Conservation (phyloP, 805 yeast genomes). For the Pichia nakasei region DNA sequence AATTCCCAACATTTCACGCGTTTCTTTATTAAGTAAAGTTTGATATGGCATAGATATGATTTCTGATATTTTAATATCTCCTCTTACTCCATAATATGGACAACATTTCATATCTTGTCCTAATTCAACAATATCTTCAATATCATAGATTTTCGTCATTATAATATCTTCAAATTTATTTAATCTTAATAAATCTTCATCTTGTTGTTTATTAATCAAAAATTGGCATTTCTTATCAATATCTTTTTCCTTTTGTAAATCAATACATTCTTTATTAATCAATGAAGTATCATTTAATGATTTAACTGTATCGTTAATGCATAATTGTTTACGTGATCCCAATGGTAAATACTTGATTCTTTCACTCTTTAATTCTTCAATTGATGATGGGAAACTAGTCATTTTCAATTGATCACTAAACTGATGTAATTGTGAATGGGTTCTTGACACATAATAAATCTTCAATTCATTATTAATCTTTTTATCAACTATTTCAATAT, state of each 20-base stretch:
- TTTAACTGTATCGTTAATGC: constrained; percentile 60
- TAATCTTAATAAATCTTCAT: constrained; percentile 32
- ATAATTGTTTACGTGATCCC: constrained; percentile 79
- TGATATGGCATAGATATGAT: constrained; percentile 84
- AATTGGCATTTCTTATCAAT: constrained; percentile 30
- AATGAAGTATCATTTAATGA: constrained; percentile 38
- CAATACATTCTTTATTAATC: constrained; percentile 76
- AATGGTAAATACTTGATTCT: constrained; percentile 60
- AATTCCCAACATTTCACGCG: constrained; percentile 53
- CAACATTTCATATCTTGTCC: constrained; percentile 57
- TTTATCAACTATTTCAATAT: constrained; percentile 2
- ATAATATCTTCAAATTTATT: constrained; percentile 34
- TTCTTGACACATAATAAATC: constrained; percentile 71
- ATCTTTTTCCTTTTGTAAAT: constrained; percentile 40
- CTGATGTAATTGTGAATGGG: constrained; percentile 83
- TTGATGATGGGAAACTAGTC: constrained; percentile 57
- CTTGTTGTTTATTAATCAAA: constrained; percentile 29
- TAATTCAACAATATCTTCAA: constrained; percentile 61
- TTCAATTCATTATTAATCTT: constrained; percentile 30
- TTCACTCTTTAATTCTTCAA: constrained; percentile 34
- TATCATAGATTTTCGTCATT: constrained; percentile 55
- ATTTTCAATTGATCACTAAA: constrained; percentile 63
- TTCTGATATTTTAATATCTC: constrained; percentile 51
- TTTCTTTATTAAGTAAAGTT: constrained; percentile 49
- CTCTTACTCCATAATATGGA: constrained; percentile 73